phyloP scores from a whole-genome alignment of 352 stramenopile genomes.

The Globisporangium viniferum region DNA sequence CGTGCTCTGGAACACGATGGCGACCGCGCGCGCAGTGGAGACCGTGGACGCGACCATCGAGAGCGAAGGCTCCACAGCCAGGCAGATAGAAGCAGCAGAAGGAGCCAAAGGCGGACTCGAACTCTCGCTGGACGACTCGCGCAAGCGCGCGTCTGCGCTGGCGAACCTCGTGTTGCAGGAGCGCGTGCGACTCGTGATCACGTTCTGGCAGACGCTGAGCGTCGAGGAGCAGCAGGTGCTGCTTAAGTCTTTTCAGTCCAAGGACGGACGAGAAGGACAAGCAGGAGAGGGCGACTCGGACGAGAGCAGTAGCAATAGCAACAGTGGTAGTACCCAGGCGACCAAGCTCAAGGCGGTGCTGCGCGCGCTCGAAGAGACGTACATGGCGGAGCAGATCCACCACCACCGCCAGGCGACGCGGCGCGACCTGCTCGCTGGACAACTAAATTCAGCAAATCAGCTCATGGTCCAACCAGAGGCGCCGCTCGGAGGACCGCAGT shows the following conservation, averaged over 20 bases:
- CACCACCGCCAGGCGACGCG: constrained; percentile 33
- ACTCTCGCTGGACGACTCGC: constrained; percentile 24
- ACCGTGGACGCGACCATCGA: constrained; percentile 17
- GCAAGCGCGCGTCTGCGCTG: constrained; percentile 37
- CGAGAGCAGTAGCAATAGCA: not conserved
- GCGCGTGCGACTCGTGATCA: constrained; percentile 50
- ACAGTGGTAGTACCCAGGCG: not conserved
- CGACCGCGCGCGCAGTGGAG: constrained; percentile 24
- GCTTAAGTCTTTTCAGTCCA: constrained; percentile 28
- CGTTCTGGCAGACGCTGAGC: constrained; percentile 51
- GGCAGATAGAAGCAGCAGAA: not conserved
- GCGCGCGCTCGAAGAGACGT: constrained; percentile 53
- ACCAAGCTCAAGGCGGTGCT: constrained; percentile 40
- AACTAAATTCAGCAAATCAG: not conserved
- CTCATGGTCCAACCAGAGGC: constrained; percentile 12
- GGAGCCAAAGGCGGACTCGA: not conserved
- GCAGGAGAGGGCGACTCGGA: not conserved
- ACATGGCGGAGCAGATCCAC: constrained; percentile 58
- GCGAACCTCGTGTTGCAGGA: constrained; percentile 56
- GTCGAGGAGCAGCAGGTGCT: constrained; percentile 44
- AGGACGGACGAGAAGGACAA: not conserved
- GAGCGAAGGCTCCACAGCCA: not conserved
- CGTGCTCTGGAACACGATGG: constrained; percentile 59
- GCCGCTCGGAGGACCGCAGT: not conserved
- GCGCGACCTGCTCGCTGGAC: constrained; percentile 21